phyloP scores from a whole-genome alignment of 83 land plant species.

The Picea abies region DNA sequence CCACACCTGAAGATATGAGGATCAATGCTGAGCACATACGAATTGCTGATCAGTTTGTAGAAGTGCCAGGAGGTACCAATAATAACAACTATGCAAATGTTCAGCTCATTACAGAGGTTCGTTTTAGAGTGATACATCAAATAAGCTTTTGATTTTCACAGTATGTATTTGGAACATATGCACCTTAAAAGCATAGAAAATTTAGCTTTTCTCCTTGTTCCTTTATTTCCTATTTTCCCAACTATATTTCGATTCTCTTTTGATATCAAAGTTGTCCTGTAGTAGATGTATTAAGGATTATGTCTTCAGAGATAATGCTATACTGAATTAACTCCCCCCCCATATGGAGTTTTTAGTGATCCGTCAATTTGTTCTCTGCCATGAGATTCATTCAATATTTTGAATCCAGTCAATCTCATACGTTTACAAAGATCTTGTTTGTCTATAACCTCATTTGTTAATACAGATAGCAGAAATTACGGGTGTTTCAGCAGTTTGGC shows the following conservation, averaged over 20 bases:
- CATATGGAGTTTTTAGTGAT: too few species aligned
- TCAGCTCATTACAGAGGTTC: conserved; percentile 95
- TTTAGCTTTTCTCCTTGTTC: background rate
- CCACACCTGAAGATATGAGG: conserved; percentile 98
- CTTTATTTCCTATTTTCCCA: background rate
- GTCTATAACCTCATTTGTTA: background rate
- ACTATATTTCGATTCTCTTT: background rate
- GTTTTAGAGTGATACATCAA: background rate
- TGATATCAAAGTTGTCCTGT: background rate
- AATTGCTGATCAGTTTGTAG: conserved; percentile 99
- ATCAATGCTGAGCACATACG: conserved; percentile 99
- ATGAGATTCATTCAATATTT: background rate
- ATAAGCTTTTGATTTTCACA: background rate
- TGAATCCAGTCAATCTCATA: background rate
- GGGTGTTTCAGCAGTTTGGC: conserved; percentile 97
- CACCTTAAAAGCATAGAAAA: background rate
- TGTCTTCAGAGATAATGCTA: background rate
- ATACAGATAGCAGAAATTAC: conserved; percentile 92
- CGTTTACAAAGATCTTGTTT: background rate
- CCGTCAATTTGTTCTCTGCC: background rate
- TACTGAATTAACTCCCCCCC: background rate
- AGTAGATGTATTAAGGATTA: background rate
- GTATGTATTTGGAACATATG: background rate
- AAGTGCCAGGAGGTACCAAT: conserved; percentile 99
- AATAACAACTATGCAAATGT: conserved; percentile 99